A percentile compares a stretch with the other conserved stretches of the same genome.
Evolutionary conservation across 768 basidiomycete species (phyloP).

Genomic region (Floccularia luteovirens): DNA sequence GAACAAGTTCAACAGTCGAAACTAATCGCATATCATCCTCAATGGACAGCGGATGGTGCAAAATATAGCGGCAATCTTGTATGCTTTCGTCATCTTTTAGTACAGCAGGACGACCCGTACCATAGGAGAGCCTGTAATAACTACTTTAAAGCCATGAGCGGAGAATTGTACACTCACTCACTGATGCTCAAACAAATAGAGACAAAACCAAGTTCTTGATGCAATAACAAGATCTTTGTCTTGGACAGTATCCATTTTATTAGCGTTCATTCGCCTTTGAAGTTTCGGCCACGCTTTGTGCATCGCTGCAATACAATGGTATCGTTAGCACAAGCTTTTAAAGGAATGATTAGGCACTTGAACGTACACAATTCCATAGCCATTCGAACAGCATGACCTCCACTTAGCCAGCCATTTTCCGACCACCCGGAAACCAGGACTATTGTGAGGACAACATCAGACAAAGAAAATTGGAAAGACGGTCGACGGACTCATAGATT

Average conservation of each 20-base stretch:
- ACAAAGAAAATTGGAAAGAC: conserved; percentile 4
- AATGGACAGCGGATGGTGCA: conserved; percentile 84
- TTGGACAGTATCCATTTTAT: conserved; percentile 46
- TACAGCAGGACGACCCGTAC: conserved; percentile 89
- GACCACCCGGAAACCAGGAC: conserved; percentile 93
- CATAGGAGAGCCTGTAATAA: conserved; percentile 76
- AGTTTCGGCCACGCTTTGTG: conserved; percentile 89
- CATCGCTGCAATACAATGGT: conserved; percentile 45
- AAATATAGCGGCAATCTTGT: conserved; percentile 65
- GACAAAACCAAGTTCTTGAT: conserved; percentile 87
- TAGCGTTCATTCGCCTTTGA: conserved; percentile 66
- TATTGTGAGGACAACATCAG: conserved; percentile 20
- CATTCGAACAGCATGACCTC: conserved; percentile 96
- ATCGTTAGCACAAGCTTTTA: conserved; percentile 1
- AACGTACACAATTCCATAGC: conserved; percentile 84
- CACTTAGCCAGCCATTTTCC: conserved; percentile 92
- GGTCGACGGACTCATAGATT: conserved; percentile 76
- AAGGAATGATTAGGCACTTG: too few relatives aligned
- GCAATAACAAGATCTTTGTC: conserved; percentile 79
- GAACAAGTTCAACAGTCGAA: conserved; percentile 90
- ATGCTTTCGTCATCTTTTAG: conserved; percentile 92
- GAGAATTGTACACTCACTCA: conserved; percentile 23
- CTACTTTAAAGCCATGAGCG: background rate
- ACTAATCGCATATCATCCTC: conserved; percentile 94
- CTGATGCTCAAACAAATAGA: conserved; percentile 94